Conservation (phyloP, 1,139 yeast species). For the Blastobotrys persicus region DNA sequence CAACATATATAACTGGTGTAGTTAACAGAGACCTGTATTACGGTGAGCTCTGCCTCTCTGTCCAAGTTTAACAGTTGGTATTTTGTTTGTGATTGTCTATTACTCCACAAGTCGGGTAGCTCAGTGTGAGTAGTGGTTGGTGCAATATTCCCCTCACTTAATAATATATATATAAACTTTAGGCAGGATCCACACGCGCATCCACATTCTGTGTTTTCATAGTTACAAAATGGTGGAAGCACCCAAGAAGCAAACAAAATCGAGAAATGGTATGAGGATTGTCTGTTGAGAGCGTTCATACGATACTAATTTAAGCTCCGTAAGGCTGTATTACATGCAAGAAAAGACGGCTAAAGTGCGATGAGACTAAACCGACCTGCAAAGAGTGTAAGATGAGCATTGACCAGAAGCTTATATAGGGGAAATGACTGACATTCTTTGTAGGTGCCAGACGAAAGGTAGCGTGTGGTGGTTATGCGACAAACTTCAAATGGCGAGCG, state of each 20-base stretch:
- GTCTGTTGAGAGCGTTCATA: too few species aligned
- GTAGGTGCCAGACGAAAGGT: conserved; percentile 45
- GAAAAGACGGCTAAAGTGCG: conserved; percentile 86
- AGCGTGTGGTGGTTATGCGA: conserved; percentile 62
- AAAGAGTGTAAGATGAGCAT: conserved; percentile 53
- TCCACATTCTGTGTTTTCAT: background rate
- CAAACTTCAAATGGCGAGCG: conserved; percentile 61
- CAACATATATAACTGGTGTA: too few species aligned
- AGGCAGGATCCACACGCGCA: background rate
- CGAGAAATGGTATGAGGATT: conserved; percentile 17
- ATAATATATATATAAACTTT: background rate
- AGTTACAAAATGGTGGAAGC: background rate
- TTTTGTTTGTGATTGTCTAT: too few species aligned
- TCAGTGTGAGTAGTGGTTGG: too few species aligned
- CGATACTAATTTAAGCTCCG: background rate
- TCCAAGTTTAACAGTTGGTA: too few species aligned
- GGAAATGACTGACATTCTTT: conserved; percentile 20
- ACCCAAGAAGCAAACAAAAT: conserved; percentile 15
- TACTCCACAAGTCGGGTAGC: too few species aligned
- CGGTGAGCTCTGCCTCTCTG: too few species aligned
- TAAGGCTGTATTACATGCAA: conserved; percentile 86
- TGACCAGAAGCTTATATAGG: background rate
- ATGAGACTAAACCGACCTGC: conserved; percentile 78
- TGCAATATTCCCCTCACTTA: too few species aligned
- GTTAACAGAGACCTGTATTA: too few species aligned